Percentiles rank a stretch among this genome's conserved stretches.
Conservation (phyloP, 805 yeast species). For the Zygotorulaspora chibaensis region DNA sequence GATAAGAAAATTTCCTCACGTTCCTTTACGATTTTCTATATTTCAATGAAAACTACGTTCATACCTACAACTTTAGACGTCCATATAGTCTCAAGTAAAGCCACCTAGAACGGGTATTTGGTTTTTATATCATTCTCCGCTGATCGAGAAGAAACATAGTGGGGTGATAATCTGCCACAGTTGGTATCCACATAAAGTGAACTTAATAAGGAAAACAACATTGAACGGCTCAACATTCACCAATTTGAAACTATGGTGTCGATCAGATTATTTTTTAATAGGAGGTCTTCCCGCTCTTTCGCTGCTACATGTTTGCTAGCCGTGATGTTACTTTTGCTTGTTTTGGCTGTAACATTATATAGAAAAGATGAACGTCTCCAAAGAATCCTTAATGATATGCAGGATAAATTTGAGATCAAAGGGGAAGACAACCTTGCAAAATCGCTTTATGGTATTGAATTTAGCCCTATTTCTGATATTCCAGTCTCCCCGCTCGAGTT, state of each 20-base stretch:
- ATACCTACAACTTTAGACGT: too few relatives aligned
- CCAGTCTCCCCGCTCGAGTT: constrained; percentile 20
- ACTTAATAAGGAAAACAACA: too few relatives aligned
- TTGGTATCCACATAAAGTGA: too few relatives aligned
- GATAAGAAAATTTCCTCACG: too few relatives aligned
- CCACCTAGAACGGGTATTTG: too few relatives aligned
- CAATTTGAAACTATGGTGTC: neutral
- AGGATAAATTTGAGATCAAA: neutral
- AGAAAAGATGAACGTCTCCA: constrained; percentile 1
- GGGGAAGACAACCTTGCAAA: neutral
- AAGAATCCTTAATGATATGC: neutral
- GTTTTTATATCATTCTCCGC: too few relatives aligned
- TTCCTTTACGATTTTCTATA: too few relatives aligned
- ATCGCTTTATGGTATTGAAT: neutral
- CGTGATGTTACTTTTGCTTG: neutral
- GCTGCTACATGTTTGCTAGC: neutral
- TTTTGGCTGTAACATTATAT: neutral
- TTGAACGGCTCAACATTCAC: too few relatives aligned
- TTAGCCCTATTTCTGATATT: constrained; percentile 6
- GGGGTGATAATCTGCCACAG: too few relatives aligned
- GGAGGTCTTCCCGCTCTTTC: constrained; percentile 1
- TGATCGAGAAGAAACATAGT: too few relatives aligned
- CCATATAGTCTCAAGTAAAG: too few relatives aligned
- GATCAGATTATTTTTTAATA: neutral
- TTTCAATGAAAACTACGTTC: too few relatives aligned